Evolutionary conservation across 2,329 filamentous ascomycete genomes (phyloP), one percentile per base, ranked within the genome.

Genomic region (Penicillium sclerotigenum): DNA sequence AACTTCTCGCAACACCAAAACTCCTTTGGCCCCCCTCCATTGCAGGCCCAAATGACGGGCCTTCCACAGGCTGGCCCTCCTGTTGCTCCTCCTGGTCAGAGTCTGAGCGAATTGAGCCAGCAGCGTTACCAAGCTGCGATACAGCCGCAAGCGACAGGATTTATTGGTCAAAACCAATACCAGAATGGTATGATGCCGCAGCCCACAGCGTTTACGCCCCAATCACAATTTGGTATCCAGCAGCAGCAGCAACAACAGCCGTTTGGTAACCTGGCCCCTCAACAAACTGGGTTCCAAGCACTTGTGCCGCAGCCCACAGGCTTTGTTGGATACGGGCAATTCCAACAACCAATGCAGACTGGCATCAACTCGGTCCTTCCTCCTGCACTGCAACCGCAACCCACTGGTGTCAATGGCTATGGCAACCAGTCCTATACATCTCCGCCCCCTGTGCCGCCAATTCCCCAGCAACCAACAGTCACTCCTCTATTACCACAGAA

Each of bases 11-110:
- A 88, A 68, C 85, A 86, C 68, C 85, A 86, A 43, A 91, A 82
- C 72, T 82, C 80, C 5, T 94, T 95, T 71, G 83, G 83, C 8
- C 83, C 88, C 18, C 85, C 90, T 47, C 86, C 90, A 16, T 75
- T 97, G 63, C 87, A 92, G 70, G 86, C 91, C 50, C 93, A 97
- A 70, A 83, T 92, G 73, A 97, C 94, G 5, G 91, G 93, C 9
- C 64, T 81, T 52, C 81, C 83, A 61, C 83, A 85, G 67, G 77
- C 77, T 11, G 67, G 66, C 4, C 71, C 71, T 14, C 85, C 85
- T 60, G 79, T 90, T 54, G 87, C 89, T 28, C 84, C 87, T 29
- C 83, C 84, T 3, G 90, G 91, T 13, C 89, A 93, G 72, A 93
- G 87, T 71, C 71, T 95, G 64, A 82, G 86, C 65, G 90, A 93